These are phyloP conservation scores for Niebla homalea DNA, from an alignment of 495 filamentous ascomycete genomes.

Conservation along the genomic window DNA sequence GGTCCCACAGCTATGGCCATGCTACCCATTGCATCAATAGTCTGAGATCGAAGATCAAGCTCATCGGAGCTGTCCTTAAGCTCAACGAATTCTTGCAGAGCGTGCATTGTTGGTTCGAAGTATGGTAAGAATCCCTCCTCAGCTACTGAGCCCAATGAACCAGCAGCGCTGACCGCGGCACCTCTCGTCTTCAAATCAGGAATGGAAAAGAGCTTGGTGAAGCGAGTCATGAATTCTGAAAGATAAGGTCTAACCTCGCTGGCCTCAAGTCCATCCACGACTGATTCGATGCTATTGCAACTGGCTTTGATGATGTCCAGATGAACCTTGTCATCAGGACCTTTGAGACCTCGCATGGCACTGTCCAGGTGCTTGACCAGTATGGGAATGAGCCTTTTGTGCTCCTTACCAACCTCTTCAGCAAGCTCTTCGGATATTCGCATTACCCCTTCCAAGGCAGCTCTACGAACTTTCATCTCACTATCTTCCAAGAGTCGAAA, in stretches of 20 bases:
- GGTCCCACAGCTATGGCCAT: constrained; percentile 82
- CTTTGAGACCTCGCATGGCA: constrained; percentile 53
- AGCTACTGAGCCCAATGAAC: constrained; percentile 73
- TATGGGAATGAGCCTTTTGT: constrained; percentile 66
- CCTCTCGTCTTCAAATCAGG: constrained; percentile 82
- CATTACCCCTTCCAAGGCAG: constrained; percentile 73
- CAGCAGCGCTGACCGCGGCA: constrained; percentile 75
- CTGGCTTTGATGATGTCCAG: constrained; percentile 76
- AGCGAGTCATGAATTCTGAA: constrained; percentile 64
- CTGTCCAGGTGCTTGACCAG: constrained; percentile 80
- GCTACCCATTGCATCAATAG: constrained; percentile 82
- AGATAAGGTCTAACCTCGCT: constrained; percentile 73
- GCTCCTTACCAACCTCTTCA: constrained; percentile 72
- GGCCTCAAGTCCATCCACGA: constrained; percentile 78
- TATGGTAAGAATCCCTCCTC: constrained; percentile 76
- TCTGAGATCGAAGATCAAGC: constrained; percentile 74
- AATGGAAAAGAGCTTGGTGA: constrained; percentile 67
- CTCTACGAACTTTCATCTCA: constrained; percentile 69
- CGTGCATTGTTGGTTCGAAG: constrained; percentile 77
- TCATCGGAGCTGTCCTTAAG: constrained; percentile 85
- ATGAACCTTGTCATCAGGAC: constrained; percentile 43
- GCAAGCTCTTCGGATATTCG: constrained; percentile 85
- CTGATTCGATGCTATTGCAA: constrained; percentile 81
- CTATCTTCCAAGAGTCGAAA: constrained; percentile 73
- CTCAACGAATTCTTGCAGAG: constrained; percentile 65